These are phyloP conservation scores for Penicillium polonicum DNA, from an alignment of 2,329 filamentous ascomycete species.

Conservation along the genomic window DNA sequence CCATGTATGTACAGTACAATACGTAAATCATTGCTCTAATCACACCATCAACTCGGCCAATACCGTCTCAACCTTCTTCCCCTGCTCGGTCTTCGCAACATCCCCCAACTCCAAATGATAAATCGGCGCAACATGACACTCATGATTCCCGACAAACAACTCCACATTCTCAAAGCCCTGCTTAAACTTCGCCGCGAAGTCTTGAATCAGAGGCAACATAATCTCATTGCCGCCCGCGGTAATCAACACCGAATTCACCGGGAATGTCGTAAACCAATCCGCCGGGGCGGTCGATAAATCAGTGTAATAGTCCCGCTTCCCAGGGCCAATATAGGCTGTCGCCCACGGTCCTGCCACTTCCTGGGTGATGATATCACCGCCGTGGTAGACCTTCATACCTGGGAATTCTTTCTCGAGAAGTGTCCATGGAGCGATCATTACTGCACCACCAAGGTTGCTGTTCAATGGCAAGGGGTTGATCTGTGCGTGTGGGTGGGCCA, in stretches of 20 bases:
- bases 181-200: constrained; percentile 51
- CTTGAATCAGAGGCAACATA: constrained; percentile 55
- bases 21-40: neutral
- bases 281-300: constrained; percentile 51
- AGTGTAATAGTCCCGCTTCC: constrained; percentile 51
- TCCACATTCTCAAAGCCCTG: constrained; percentile 38
- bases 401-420: constrained; percentile 50
- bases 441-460: constrained; percentile 48
- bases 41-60: constrained; percentile 26
- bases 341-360: constrained; percentile 48
- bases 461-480: constrained; percentile 46
- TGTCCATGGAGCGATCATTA: constrained; percentile 61
- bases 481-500: constrained; percentile 56
- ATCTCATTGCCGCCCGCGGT: constrained; percentile 58
- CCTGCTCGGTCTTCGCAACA: constrained; percentile 40
- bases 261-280: constrained; percentile 55
- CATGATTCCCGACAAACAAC: constrained; percentile 38
- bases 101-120: constrained; percentile 40
- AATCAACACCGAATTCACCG: constrained; percentile 52
- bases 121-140: constrained; percentile 46
- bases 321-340: constrained; percentile 47
- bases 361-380: constrained; percentile 52
- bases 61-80: constrained; percentile 39
- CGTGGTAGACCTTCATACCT: constrained; percentile 47
- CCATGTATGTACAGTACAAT: neutral